Evolutionary conservation across 176 grass and related monocot genomes (phyloP), one percentile per base, ranked within the genome.

Genomic region (Eragrostis nindensis): DNA sequence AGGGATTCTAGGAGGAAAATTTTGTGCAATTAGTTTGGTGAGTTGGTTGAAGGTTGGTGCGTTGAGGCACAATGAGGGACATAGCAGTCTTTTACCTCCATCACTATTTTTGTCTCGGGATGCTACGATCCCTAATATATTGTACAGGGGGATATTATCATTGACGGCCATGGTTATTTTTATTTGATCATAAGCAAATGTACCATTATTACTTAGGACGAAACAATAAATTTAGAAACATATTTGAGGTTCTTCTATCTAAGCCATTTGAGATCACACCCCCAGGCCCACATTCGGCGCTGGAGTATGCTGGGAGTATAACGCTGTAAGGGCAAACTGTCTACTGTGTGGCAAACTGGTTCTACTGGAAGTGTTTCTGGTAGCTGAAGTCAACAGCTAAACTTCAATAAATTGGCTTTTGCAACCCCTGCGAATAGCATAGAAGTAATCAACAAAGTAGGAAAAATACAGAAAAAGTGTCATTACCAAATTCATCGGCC

Each of bases 401-500:
- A 53, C 29, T 73, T 73, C 29, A 5, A 53, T 53, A 18, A 73
- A 38, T 5, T 36, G 47, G 19, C 29, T 21, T 74, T 1, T 6
- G 19, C 12, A 29, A 62, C 13, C 11, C 5, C 62, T 64, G 27
- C 9, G 13, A 61, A 61, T 27, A 36, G 32, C 32, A 36, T 36
- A 61, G 1, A 54, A 75, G 42, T 62, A 52, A 5, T 70, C 15
- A 40, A 60, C 19, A 14, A 71, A 55, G 38, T 50, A 64, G 54
- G 11, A 13, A 53, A 66, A 49, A 77, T 54, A 77, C 32, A 70
- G 21, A 57, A 61, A 22, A 16, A 53, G 48, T 66, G 61, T 14
- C 36, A 83, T 86, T 91, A 99, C 96, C 96, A 73, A 89, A 91
- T 85, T 52, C 62, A 80, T 99, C 96, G 62, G 71, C 91, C 81